These are phyloP conservation scores for Apiospora malaysiana DNA, from an alignment of 2,329 filamentous ascomycete genomes.

Conservation along the genomic window DNA sequence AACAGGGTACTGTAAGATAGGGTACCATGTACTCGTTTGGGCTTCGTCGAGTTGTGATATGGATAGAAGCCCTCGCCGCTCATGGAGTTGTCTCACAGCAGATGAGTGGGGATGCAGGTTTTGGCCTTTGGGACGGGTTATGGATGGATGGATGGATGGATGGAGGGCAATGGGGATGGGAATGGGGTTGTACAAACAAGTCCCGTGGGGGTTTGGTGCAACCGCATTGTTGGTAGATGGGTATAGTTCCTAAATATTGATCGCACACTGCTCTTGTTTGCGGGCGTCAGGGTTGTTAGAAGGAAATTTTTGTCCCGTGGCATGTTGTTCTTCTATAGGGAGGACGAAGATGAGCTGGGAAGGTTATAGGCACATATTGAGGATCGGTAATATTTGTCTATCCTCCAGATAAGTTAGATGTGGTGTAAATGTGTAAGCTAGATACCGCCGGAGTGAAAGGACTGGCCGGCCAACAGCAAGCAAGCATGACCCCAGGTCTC, in stretches of 20 bases:
- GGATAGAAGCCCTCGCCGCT: neutral
- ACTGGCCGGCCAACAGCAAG: neutral
- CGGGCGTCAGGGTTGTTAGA: neutral
- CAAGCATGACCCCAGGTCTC: neutral
- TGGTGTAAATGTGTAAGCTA: neutral
- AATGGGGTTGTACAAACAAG: neutral
- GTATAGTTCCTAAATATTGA: neutral
- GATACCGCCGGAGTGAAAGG: neutral
- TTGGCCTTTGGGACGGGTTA: neutral
- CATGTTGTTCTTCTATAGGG: neutral
- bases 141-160: too few relatives aligned
- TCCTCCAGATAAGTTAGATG: neutral
- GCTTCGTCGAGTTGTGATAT: neutral
- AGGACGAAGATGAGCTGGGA: too few relatives aligned
- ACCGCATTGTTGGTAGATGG: neutral
- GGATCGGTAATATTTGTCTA: too few relatives aligned
- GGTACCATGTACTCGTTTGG: neutral
- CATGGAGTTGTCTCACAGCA: neutral
- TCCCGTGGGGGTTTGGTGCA: neutral
- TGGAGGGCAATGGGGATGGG: neutral
- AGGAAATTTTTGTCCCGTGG: neutral
- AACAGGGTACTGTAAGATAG: neutral
- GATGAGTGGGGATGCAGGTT: neutral
- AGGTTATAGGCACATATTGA: too few relatives aligned
- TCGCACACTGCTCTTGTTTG: neutral